These are phyloP conservation scores for Lentinula novae-zelandiae DNA, from an alignment of 1,284 basidiomycete genomes.

Conservation along the genomic window DNA sequence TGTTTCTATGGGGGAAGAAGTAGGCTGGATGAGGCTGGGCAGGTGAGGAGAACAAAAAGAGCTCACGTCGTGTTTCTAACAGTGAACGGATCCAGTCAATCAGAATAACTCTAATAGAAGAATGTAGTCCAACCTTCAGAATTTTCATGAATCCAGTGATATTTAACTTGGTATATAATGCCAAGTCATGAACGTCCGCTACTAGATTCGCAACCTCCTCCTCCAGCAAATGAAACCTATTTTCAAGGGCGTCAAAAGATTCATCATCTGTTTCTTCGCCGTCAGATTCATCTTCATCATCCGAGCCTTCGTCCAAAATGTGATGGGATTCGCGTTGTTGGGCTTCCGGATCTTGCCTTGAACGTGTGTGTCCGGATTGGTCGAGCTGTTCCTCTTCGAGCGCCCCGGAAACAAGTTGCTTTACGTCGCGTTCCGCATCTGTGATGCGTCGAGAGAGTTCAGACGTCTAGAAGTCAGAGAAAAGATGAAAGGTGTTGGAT, in stretches of 20 bases:
- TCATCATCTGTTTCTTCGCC: conserved; percentile 52
- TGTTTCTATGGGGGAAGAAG: conserved; percentile 61
- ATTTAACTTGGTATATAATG: conserved; percentile 93
- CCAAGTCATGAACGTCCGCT: conserved; percentile 97
- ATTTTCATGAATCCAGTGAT: conserved; percentile 99
- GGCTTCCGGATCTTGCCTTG: conserved; percentile 48
- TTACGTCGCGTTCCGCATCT: conserved; percentile 77
- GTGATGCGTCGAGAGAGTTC: conserved; percentile 81
- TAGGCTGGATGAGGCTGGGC: neutral
- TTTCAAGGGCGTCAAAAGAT: conserved; percentile 79
- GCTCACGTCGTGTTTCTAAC: conserved; percentile 78
- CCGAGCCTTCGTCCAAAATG: conserved; percentile 59
- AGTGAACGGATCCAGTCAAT: conserved; percentile 1
- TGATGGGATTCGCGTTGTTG: conserved; percentile 54
- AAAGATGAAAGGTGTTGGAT: neutral
- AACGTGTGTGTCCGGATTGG: conserved; percentile 14
- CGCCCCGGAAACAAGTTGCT: conserved; percentile 69
- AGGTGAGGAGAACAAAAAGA: too few relatives aligned
- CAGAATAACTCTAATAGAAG: neutral
- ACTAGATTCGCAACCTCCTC: conserved; percentile 96
- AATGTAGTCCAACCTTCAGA: conserved; percentile 62
- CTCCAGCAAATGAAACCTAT: conserved; percentile 86
- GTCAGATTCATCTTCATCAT: conserved; percentile 63
- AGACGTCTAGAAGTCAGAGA: conserved; percentile 51
- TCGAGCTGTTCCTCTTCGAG: conserved; percentile 23